A percentile compares a stretch with the other conserved stretches of the same genome.
Evolutionary conservation across 2,329 filamentous ascomycete genomes (phyloP).

Genomic region (Tolypocladium pustulatum): DNA sequence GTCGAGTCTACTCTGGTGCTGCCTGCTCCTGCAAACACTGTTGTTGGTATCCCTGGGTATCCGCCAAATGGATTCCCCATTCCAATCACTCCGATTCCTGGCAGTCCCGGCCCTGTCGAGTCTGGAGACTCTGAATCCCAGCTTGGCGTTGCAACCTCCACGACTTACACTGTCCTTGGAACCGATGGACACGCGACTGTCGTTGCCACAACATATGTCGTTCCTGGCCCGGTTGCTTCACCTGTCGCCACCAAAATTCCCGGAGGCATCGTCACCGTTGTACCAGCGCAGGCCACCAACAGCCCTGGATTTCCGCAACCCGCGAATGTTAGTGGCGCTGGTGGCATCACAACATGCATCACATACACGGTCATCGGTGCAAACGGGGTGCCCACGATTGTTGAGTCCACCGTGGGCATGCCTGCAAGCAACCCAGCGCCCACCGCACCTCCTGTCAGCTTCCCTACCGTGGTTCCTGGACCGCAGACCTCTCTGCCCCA

Average conservation of each 20-base stretch:
- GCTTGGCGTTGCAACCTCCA: conserved; percentile 11
- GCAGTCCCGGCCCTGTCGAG: conserved; percentile 5
- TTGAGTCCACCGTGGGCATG: conserved; percentile 20
- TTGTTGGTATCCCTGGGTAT: conserved; percentile 5
- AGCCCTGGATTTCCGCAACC: conserved; percentile 1
- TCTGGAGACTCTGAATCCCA: not conserved
- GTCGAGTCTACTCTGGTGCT: conserved; percentile 23
- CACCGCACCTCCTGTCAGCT: conserved; percentile 6
- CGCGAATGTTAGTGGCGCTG: not conserved
- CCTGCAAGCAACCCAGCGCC: conserved; percentile 11
- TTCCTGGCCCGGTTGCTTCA: conserved; percentile 8
- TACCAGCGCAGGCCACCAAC: conserved; percentile 10
- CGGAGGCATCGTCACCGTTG: conserved; percentile 13
- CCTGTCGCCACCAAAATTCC: conserved; percentile 1
- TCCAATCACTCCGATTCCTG: conserved; percentile 1
- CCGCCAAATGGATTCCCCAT: conserved; percentile 5
- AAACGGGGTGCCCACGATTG: conserved; percentile 9
- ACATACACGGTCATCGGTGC: conserved; percentile 17
- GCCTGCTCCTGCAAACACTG: conserved; percentile 6
- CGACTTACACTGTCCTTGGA: conserved; percentile 18
- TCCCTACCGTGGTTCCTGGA: conserved; percentile 8
- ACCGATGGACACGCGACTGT: conserved; percentile 16
- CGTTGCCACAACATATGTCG: conserved; percentile 15
- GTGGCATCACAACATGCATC: conserved; percentile 17
- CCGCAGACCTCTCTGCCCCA: conserved; percentile 8